These are phyloP conservation scores for Aspergillus piperis DNA, from an alignment of 2,329 filamentous ascomycete genomes.

Conservation along the genomic window DNA sequence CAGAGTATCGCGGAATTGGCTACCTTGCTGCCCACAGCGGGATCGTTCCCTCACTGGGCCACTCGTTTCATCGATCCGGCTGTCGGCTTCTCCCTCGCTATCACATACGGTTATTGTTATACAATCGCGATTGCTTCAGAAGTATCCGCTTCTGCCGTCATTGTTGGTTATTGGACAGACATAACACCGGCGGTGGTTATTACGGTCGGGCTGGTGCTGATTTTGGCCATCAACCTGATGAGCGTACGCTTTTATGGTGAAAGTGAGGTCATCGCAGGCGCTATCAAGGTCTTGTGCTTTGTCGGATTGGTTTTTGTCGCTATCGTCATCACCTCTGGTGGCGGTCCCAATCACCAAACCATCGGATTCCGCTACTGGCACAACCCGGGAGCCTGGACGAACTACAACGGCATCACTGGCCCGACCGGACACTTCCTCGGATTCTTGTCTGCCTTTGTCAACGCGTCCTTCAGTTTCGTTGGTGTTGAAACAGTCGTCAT, in stretches of 20 bases:
- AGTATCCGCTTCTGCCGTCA: conserved; percentile 81
- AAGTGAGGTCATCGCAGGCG: conserved; percentile 33
- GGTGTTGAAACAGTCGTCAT: conserved; percentile 46
- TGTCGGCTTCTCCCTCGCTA: conserved; percentile 84
- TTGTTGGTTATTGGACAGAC: conserved; percentile 73
- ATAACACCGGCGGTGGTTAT: conserved; percentile 74
- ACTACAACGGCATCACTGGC: conserved; percentile 35
- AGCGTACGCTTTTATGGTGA: conserved; percentile 38
- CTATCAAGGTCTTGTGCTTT: conserved; percentile 36
- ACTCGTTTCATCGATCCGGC: conserved; percentile 88
- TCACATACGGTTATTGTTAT: conserved; percentile 77
- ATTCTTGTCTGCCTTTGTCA: conserved; percentile 43
- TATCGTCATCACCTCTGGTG: conserved; percentile 38
- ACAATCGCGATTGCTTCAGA: conserved; percentile 77
- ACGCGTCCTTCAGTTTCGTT: conserved; percentile 45
- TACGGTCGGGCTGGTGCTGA: conserved; percentile 32
- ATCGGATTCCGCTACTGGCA: conserved; percentile 41
- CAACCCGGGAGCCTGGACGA: conserved; percentile 35
- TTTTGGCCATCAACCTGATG: conserved; percentile 35
- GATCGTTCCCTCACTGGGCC: conserved; percentile 87
- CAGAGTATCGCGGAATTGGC: conserved; percentile 88
- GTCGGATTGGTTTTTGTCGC: conserved; percentile 32
- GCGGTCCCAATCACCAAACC: conserved; percentile 32
- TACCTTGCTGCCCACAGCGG: conserved; percentile 85
- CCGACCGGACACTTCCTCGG: conserved; percentile 38